Evolutionary conservation across 805 yeast genomes (phyloP).

Genomic region (Starmerella vaccinii): DNA sequence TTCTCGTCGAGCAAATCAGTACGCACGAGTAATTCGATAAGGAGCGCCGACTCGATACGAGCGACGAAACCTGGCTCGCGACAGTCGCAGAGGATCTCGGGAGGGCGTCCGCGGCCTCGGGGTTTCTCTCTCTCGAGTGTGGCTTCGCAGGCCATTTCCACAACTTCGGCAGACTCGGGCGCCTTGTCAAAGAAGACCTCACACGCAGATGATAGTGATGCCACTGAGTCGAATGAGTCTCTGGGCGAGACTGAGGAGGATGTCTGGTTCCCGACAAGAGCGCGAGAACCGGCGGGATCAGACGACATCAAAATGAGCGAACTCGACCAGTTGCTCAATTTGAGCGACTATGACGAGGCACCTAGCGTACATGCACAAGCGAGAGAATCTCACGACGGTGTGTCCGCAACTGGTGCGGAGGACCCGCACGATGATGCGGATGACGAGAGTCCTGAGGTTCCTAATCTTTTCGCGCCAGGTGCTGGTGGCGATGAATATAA

Average conservation of each 20-base stretch:
- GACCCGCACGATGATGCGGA: neutral
- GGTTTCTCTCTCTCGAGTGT: slow-evolving; percentile 16
- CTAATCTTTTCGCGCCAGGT: neutral
- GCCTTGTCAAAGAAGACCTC: slow-evolving; percentile 14
- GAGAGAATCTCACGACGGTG: neutral
- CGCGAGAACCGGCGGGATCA: slow-evolving; percentile 38
- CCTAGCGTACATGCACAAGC: neutral
- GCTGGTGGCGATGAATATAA: neutral
- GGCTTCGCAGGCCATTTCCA: slow-evolving; percentile 16
- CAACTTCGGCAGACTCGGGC: slow-evolving; percentile 5
- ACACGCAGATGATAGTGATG: slow-evolving; percentile 26
- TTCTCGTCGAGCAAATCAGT: slow-evolving; percentile 8
- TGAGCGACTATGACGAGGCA: slow-evolving; percentile 19
- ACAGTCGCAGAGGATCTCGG: slow-evolving; percentile 7
- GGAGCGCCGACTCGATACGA: slow-evolving; percentile 1
- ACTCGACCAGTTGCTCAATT: slow-evolving; percentile 37
- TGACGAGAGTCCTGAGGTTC: neutral
- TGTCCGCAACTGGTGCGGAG: neutral
- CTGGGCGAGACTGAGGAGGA: slow-evolving; percentile 87
- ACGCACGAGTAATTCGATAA: neutral
- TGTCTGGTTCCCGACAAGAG: slow-evolving; percentile 74
- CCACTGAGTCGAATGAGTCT: slow-evolving; percentile 27
- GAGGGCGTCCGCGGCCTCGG: slow-evolving; percentile 12
- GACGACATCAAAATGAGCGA: slow-evolving; percentile 88
- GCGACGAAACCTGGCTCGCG: slow-evolving; percentile 8